phyloP scores from a whole-genome alignment of 768 basidiomycete genomes.

The Macrocybe gigantea region DNA sequence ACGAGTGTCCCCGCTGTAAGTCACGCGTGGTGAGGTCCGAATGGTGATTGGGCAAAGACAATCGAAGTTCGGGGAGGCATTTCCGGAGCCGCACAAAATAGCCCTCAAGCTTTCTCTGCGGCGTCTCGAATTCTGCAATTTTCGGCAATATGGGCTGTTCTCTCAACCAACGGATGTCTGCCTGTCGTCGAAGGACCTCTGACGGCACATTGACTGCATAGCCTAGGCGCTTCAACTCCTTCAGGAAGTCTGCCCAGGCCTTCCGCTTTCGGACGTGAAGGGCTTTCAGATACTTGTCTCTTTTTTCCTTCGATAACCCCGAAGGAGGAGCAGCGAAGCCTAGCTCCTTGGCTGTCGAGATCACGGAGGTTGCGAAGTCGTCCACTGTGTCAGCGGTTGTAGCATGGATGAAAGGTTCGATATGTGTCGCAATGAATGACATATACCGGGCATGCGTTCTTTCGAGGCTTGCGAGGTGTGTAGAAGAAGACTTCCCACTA shows the following conservation, averaged over 20 bases:
- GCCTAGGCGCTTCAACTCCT: constrained; percentile 79
- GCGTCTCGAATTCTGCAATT: constrained; percentile 12
- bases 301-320: constrained; percentile 39
- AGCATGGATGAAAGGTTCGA: constrained; percentile 36
- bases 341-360: constrained; percentile 54
- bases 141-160: constrained; percentile 46
- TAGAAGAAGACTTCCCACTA: constrained; percentile 5
- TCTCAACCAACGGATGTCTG: constrained; percentile 55
- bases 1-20: constrained; percentile 68
- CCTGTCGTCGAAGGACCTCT: constrained; percentile 53
- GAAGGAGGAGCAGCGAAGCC: constrained; percentile 37
- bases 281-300: constrained; percentile 62
- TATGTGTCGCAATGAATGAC: constrained; percentile 31
- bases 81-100: constrained; percentile 64
- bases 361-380: constrained; percentile 55
- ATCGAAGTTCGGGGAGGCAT: constrained; percentile 61
- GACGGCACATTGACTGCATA: constrained; percentile 68
- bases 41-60: constrained; percentile 64
- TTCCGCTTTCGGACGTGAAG: constrained; percentile 79
- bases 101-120: constrained; percentile 41
- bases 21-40: constrained; percentile 83
- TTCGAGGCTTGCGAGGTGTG: constrained; percentile 42
- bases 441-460: constrained; percentile 48
- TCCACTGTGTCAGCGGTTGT: constrained; percentile 41
- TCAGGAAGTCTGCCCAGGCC: constrained; percentile 87